These are phyloP conservation scores for Neurospora tetrasperma DNA, from an alignment of 495 filamentous ascomycete genomes.

Conservation along the genomic window DNA sequence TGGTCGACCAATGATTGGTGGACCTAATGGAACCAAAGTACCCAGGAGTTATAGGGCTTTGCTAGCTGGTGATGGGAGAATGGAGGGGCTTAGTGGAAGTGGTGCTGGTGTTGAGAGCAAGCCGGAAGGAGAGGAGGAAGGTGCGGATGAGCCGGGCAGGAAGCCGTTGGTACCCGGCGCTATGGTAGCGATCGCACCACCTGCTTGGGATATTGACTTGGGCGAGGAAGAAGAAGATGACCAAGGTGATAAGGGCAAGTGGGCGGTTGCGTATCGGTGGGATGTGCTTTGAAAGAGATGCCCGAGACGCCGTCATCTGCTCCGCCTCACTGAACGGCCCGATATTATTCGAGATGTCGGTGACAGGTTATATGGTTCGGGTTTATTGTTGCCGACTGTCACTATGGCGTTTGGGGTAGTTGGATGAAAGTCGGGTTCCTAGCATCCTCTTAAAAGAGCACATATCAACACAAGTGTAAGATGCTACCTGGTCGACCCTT, in stretches of 20 bases:
- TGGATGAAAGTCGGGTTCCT: background rate
- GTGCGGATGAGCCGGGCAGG: conserved; percentile 16
- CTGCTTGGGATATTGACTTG: conserved; percentile 35
- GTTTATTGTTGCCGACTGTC: background rate
- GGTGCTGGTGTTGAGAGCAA: background rate
- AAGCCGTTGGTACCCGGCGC: conserved; percentile 17
- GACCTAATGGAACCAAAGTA: background rate
- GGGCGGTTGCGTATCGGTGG: conserved; percentile 39
- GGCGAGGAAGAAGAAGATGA: conserved; percentile 10
- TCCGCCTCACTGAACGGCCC: background rate
- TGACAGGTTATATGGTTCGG: background rate
- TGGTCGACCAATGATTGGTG: conserved; percentile 4
- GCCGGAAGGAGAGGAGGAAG: background rate
- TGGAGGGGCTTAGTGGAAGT: background rate
- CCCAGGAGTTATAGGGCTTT: conserved; percentile 10
- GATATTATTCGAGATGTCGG: background rate
- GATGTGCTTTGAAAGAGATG: conserved; percentile 7
- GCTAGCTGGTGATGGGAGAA: conserved; percentile 30
- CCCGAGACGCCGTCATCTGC: background rate
- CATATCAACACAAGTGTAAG: background rate
- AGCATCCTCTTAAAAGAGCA: background rate
- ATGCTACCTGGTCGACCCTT: background rate
- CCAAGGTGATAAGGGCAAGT: conserved; percentile 11
- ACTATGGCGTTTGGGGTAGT: background rate
- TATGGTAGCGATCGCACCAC: conserved; percentile 28